Percentiles rank a stretch among this genome's conserved stretches.
Evolutionary conservation across 768 basidiomycete species (phyloP).

Genomic region (Suillus lakei): DNA sequence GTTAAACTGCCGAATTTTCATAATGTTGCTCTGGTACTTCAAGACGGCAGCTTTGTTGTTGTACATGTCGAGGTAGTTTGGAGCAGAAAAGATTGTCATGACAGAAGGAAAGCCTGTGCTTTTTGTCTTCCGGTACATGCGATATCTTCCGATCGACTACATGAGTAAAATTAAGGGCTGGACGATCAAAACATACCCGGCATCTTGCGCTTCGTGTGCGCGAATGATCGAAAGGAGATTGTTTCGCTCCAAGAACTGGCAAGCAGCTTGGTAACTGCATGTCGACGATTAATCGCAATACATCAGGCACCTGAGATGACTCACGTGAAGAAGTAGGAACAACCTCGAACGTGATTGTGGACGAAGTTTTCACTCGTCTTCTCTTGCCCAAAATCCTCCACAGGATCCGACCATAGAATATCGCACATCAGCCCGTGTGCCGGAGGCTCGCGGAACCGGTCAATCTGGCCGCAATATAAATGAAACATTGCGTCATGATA

Average conservation of each 20-base stretch:
- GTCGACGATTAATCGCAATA: constrained; percentile 7
- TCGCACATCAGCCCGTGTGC: constrained; percentile 99
- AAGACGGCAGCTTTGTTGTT: constrained; percentile 99
- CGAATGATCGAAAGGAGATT: constrained; percentile 96
- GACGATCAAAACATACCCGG: constrained; percentile 63
- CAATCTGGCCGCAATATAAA: constrained; percentile 60
- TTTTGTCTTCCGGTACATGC: constrained; percentile 99
- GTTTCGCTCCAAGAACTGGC: constrained; percentile 96
- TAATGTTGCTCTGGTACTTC: constrained; percentile 98
- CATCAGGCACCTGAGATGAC: constrained; percentile 20
- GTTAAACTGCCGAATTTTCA: constrained; percentile 99
- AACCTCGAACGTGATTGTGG: constrained; percentile 96
- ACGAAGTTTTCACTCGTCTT: constrained; percentile 89
- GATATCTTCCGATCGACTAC: constrained; percentile 59
- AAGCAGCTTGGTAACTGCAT: constrained; percentile 90
- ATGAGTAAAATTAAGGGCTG: constrained; percentile 1
- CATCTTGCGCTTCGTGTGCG: constrained; percentile 98
- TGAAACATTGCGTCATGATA: constrained; percentile 1
- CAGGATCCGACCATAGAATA: constrained; percentile 97
- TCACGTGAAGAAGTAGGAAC: constrained; percentile 93
- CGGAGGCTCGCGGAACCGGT: constrained; percentile 98
- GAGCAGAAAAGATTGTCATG: constrained; percentile 99
- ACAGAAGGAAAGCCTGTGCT: constrained; percentile 98
- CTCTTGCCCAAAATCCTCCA: constrained; percentile 97
- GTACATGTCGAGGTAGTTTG: constrained; percentile 98